Evolutionary conservation across 2,329 filamentous ascomycete species (phyloP), one percentile per base, ranked within the genome.

Genomic region (Calonectria pseudoreteaudii): DNA sequence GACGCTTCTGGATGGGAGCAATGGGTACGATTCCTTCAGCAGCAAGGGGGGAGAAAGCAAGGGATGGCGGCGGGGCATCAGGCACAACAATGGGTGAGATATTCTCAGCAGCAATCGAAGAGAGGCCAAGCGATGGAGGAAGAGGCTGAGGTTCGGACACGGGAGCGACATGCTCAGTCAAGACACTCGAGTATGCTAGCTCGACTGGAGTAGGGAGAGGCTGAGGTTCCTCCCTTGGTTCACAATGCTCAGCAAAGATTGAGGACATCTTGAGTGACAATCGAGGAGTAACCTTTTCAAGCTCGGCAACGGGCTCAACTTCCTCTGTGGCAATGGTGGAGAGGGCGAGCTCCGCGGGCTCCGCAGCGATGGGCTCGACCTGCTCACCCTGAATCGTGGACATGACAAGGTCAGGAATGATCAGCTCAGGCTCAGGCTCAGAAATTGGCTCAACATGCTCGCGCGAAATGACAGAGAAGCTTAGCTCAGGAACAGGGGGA

Each of bases 1-100:
- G 75, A n/a, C 72, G 71, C 66, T 78, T 77, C 28, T 71, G 67
- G n/a, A 80, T 70, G 0, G 83, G 83, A 20, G 82, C 80, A 16
- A 86, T 80, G 16, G 90, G 90, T 20, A 85, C 82, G 1, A 86
- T 79, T 7, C 81, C 80, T 75, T 87, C 79, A 4, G 83, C 75
- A 26, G 82, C 69, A 62, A 87, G 82, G 1, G 81, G 77, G 3
- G 87, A 87, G 44, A 88, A 76, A 0, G 79, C 83, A 28, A 88
- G 75, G 11, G 76, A 28, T 7, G 83, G 82, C 0, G 76, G 79
- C 3, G 76, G 30, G 10, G 79, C 76, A 14, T 72, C 36, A 34
- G 77, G 69, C 28, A 80, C 81, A 10, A 76, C 67, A 18, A 83
- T 75, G 5, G 84, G 84, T 71, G 83, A 80, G 38, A 88, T 81